phyloP scores from a whole-genome alignment of 1,284 basidiomycete species.

The Cerrena zonata region DNA sequence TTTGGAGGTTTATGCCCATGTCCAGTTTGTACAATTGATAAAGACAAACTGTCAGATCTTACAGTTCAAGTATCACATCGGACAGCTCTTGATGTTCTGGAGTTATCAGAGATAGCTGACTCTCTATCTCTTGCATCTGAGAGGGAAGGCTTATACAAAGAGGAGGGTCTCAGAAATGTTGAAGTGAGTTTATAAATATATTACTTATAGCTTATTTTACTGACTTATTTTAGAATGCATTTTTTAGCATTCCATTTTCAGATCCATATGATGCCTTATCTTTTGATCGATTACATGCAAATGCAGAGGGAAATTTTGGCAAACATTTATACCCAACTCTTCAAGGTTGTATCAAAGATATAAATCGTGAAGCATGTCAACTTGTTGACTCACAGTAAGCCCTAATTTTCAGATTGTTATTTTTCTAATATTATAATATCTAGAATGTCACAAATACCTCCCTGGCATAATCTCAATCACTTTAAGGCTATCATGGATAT shows the following conservation, averaged over 20 bases:
- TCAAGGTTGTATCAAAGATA: not conserved
- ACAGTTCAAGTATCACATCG: not conserved
- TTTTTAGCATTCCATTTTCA: constrained; percentile 10
- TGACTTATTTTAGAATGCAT: constrained; percentile 10
- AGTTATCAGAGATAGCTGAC: not conserved
- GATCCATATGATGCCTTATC: constrained; percentile 9
- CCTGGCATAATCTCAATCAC: constrained; percentile 10
- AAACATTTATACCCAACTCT: constrained; percentile 10
- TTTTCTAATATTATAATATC: not conserved
- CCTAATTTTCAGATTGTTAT: not conserved
- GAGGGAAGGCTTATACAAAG: constrained; percentile 6
- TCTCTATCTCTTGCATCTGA: not conserved
- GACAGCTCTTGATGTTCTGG: not conserved
- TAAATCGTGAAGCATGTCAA: not conserved
- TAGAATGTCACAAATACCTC: constrained; percentile 4
- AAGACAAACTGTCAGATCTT: not conserved
- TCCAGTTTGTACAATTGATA: constrained; percentile 6
- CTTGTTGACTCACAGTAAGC: constrained; percentile 7
- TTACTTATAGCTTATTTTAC: not conserved
- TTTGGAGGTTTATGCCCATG: constrained; percentile 7
- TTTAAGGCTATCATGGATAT: constrained; percentile 4
- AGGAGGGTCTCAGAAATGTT: constrained; percentile 5
- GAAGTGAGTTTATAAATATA: constrained; percentile 1
- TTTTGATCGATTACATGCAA: constrained; percentile 12
- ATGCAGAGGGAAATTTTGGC: constrained; percentile 7